Evolutionary conservation across 352 stramenopile genomes (phyloP), one percentile per base, ranked within the genome.

Genomic region (Globisporangium apiculatum): DNA sequence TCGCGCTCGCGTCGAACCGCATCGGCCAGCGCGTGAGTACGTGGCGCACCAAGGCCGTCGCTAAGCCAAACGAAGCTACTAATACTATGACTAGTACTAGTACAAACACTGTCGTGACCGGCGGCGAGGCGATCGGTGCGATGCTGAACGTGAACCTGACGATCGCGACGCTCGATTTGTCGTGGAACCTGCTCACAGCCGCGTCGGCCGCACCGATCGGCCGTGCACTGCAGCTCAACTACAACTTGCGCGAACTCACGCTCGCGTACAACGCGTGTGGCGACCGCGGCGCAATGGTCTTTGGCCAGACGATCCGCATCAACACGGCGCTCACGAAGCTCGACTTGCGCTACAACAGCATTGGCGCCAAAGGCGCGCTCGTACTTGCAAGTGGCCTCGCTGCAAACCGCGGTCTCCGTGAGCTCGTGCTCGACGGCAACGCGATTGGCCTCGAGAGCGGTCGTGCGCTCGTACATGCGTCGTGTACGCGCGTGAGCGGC

Each of bases 131-230:
- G 7, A 69, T 95, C 11, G 87, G 76, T 3, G 60, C 68, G 10
- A 94, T 95, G 86, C 71, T 96, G 12, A 79, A 75, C n/a, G 72
- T 81, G 3, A 96, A 96, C 57, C 43, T 83, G 2, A 86, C 69
- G 2, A 75, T 96, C 14, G 66, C 71, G 43, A 62, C 78, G 5
- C 64, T 96, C 4, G 81, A 94, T 60, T 45, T 96, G n/a, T 88
- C 79, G 35, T 96, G 87, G 87, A 96, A 96, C 57, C 72, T 81
- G 48, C 61, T 96, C 5, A 78, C 75, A 7, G 62, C 76, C 36
- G 58, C 49, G 24, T 78, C 68, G 17, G 57, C 48, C 5, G 47
- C 60, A 2, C 74, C 73, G n/a, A 85, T 91, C 5, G 75, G 71
- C 3, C 65, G 64, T 7, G 68, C 81, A 4, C 50, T 91, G 2